Evolutionary conservation across 192 early-diverging fungal genomes (phyloP).

Genomic region (Coemansia sp.): DNA sequence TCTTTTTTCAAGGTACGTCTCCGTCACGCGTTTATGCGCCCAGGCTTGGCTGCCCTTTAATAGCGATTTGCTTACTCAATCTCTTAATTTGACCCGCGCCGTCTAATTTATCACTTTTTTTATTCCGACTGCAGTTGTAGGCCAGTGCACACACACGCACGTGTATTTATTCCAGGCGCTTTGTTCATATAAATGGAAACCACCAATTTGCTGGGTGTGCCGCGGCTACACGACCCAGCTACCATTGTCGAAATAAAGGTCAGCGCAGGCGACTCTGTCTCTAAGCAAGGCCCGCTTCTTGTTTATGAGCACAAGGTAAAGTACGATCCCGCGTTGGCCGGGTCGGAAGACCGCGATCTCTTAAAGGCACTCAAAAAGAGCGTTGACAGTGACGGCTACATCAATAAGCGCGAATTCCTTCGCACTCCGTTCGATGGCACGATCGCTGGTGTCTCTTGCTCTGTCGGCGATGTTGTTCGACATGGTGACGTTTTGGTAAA

Average conservation of each 20-base stretch:
- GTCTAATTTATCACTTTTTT: not conserved
- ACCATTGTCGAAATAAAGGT: slow-evolving; percentile 44
- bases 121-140: not conserved
- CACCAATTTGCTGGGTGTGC: slow-evolving; percentile 29
- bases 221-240: slow-evolving; percentile 43
- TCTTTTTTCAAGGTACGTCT: not conserved
- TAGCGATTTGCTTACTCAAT: not conserved
- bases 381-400: slow-evolving; percentile 22
- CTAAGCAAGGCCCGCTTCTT: slow-evolving; percentile 36
- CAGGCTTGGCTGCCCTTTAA: not conserved
- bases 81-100: not conserved
- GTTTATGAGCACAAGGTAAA: slow-evolving; percentile 42
- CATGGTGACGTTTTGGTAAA: slow-evolving; percentile 16
- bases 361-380: slow-evolving; percentile 30
- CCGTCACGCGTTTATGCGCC: not conserved
- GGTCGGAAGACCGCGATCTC: slow-evolving; percentile 5
- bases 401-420: slow-evolving; percentile 39
- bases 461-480: slow-evolving; percentile 19
- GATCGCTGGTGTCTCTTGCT: slow-evolving; percentile 9
- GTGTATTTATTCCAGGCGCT: not conserved
- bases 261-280: slow-evolving; percentile 9
- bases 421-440: slow-evolving; percentile 41
- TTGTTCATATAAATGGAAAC: slow-evolving; percentile 28
- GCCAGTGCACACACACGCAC: not conserved
- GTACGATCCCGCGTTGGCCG: slow-evolving; percentile 3